A percentile compares a stretch with the other conserved stretches of the same genome.
phyloP scores from a whole-genome alignment of 108 stramenopile genomes.

The Nitzschia putrida region DNA sequence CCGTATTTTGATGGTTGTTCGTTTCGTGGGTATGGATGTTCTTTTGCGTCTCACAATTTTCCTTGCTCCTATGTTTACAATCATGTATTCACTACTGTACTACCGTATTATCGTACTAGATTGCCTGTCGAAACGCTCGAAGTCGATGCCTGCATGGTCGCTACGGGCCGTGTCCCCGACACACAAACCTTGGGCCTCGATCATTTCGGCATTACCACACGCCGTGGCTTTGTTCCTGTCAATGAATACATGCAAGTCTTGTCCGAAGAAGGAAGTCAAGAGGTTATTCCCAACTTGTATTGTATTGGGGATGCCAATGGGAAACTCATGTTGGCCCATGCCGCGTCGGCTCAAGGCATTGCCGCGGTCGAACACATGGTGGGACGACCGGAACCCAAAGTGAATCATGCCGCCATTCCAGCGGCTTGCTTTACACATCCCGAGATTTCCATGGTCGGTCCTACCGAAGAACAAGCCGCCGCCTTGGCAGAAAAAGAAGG shows the following conservation, averaged over 20 bases:
- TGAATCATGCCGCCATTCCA: constrained; percentile 93
- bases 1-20: constrained; percentile 28
- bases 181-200: constrained; percentile 93
- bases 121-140: constrained; percentile 97
- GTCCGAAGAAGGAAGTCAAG: constrained; percentile 72
- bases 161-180: constrained; percentile 97
- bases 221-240: constrained; percentile 94
- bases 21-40: too few species aligned
- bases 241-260: constrained; percentile 96
- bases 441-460: constrained; percentile 98
- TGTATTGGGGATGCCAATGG: constrained; percentile 99
- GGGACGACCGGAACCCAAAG: constrained; percentile 77
- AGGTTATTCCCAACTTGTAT: constrained; percentile 88
- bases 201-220: constrained; percentile 84
- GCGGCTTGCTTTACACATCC: constrained; percentile 99
- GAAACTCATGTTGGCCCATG: constrained; percentile 99
- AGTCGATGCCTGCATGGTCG: constrained; percentile 97
- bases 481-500: constrained; percentile 92
- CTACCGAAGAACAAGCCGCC: constrained; percentile 94
- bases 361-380: constrained; percentile 96
- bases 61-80: too few species aligned
- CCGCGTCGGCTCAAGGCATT: constrained; percentile 97
- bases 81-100: too few species aligned
- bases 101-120: constrained; percentile 28
- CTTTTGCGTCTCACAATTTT: not conserved